Percentiles rank a stretch among this genome's conserved stretches.
Evolutionary conservation across 257 asterid species (phyloP).

Genomic region (Plectranthus barbatus): DNA sequence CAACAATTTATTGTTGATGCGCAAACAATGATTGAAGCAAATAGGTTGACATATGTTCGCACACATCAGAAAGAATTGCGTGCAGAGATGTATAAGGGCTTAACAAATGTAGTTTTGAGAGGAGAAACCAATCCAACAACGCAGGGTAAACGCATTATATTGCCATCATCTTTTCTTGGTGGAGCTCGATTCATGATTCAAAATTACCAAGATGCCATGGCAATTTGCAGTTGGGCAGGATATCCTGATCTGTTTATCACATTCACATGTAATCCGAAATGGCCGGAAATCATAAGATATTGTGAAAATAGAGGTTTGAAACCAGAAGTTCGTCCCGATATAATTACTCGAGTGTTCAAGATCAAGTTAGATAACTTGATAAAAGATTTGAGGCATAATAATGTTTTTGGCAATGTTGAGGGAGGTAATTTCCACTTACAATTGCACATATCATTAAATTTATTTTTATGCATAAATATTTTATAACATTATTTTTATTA

Average conservation of each 20-base stretch:
- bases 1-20: background rate
- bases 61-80: too few relatives aligned
- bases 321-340: background rate
- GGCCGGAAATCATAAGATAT: background rate
- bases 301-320: background rate
- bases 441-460: too few relatives aligned
- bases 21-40: background rate
- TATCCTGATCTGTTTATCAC: background rate
- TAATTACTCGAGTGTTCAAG: background rate
- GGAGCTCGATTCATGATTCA: background rate
- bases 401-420: background rate
- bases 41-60: background rate
- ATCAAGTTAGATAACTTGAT: background rate
- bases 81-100: background rate
- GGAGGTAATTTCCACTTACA: background rate
- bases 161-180: background rate
- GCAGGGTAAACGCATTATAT: background rate
- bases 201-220: background rate
- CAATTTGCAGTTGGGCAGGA: background rate
- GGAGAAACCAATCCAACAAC: background rate
- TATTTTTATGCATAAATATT: too few relatives aligned
- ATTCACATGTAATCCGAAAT: background rate
- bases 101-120: background rate
- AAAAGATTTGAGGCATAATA: background rate
- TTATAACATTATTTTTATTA: too few relatives aligned